Conservation (phyloP, 306 rosid species). For the Cicer chorassanicum region DNA sequence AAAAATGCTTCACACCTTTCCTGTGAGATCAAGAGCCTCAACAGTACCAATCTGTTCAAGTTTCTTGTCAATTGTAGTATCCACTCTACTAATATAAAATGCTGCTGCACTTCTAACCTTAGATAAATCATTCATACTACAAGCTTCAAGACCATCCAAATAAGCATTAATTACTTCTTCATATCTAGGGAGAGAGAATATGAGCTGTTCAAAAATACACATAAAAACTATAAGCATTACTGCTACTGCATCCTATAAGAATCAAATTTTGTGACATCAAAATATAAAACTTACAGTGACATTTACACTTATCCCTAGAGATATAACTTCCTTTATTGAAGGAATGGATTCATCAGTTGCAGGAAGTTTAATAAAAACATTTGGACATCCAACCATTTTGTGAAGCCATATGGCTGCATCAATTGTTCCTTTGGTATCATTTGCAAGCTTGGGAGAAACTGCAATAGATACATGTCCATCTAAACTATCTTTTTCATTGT, state of each 20-base stretch:
- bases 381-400: slow-evolving; percentile 69
- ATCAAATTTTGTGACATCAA: slow-evolving; percentile 13
- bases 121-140: slow-evolving; percentile 69
- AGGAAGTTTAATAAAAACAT: slow-evolving; percentile 86
- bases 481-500: slow-evolving; percentile 65
- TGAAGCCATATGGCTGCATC: slow-evolving; percentile 90
- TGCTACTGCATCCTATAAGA: neutral
- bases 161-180: slow-evolving; percentile 90
- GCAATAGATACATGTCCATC: slow-evolving; percentile 89
- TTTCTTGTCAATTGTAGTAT: slow-evolving; percentile 69
- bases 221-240: slow-evolving; percentile 32
- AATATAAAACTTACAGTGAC: slow-evolving; percentile 72
- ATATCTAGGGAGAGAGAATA: slow-evolving; percentile 77
- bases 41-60: slow-evolving; percentile 75
- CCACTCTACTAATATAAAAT: slow-evolving; percentile 94
- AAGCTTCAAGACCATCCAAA: slow-evolving; percentile 93
- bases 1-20: slow-evolving; percentile 59
- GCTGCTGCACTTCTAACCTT: slow-evolving; percentile 88
- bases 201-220: slow-evolving; percentile 63
- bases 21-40: slow-evolving; percentile 84
- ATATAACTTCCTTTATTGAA: slow-evolving; percentile 80
- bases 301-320: slow-evolving; percentile 87
- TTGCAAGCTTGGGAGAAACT: slow-evolving; percentile 83
- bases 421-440: slow-evolving; percentile 75
- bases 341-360: slow-evolving; percentile 82